phyloP scores from a whole-genome alignment of 2,329 filamentous ascomycete species.

The Aspergillus fijiensis region DNA sequence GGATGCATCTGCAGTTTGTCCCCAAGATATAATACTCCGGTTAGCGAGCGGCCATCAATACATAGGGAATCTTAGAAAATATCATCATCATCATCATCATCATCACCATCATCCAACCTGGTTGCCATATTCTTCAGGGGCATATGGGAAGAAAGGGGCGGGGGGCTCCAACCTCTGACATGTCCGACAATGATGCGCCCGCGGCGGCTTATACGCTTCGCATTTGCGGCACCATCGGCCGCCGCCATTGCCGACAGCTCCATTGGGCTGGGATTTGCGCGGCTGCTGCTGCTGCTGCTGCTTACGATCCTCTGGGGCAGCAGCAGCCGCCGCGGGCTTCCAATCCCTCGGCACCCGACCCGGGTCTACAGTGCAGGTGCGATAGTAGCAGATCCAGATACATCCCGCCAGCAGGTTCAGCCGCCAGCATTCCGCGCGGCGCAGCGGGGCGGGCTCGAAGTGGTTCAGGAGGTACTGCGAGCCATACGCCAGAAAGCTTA shows the following conservation, averaged over 20 bases:
- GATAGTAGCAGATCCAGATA: constrained; percentile 59
- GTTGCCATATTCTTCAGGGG: too few species aligned
- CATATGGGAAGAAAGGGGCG: too few species aligned
- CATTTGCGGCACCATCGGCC: constrained; percentile 62
- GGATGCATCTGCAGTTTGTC: constrained; percentile 52
- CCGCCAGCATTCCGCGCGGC: constrained; percentile 48
- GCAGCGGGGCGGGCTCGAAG: constrained; percentile 56
- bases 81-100: too few species aligned
- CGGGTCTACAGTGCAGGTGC: constrained; percentile 60
- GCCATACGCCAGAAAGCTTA: constrained; percentile 59
- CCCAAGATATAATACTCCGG: too few species aligned
- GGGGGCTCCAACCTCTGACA: constrained; percentile 54
- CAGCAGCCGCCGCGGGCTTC: constrained; percentile 14
- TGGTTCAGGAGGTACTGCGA: constrained; percentile 59
- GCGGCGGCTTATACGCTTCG: constrained; percentile 59
- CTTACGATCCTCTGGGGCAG: not conserved
- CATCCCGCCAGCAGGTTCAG: constrained; percentile 57
- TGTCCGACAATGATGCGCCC: constrained; percentile 65
- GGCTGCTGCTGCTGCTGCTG: not conserved
- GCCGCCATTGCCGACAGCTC: too few species aligned
- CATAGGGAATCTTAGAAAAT: too few species aligned
- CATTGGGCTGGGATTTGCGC: too few species aligned
- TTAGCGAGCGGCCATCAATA: too few species aligned
- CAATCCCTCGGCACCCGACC: constrained; percentile 53
- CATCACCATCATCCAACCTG: too few species aligned